Evolutionary conservation across 2,329 filamentous ascomycete species (phyloP).

Genomic region (Trichoderma simmonsii): DNA sequence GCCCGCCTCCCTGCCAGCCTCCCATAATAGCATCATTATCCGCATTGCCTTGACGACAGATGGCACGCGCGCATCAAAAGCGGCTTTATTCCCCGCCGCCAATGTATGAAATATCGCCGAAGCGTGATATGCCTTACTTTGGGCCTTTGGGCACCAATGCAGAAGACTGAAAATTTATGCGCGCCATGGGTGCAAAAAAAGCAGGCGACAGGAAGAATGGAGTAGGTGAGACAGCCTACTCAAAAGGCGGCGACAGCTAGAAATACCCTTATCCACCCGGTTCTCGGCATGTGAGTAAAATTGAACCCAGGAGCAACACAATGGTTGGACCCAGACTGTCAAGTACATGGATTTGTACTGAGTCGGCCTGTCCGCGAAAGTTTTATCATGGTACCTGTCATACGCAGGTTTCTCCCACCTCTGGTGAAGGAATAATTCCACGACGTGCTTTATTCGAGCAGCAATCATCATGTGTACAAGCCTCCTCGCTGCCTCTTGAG

Average conservation of each 20-base stretch:
- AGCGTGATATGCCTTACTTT: not conserved
- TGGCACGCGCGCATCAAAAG: not conserved
- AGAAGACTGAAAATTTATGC: not conserved
- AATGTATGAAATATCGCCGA: not conserved
- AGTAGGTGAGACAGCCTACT: not conserved
- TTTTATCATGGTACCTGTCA: not conserved
- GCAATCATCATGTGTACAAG: not conserved
- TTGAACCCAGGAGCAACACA: not conserved
- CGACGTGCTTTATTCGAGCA: not conserved
- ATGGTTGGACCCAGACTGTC: not conserved
- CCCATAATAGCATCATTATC: not conserved
- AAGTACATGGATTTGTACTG: not conserved
- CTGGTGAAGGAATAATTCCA: not conserved
- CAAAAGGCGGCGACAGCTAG: too few species aligned
- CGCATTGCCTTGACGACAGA: not conserved
- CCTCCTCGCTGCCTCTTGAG: not conserved
- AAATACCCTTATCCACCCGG: not conserved
- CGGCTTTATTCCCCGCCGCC: not conserved
- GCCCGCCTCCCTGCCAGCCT: not conserved
- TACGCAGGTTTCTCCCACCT: not conserved
- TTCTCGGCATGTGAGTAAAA: not conserved
- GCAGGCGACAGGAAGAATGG: too few species aligned
- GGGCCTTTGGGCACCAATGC: not conserved
- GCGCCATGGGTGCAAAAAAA: not conserved
- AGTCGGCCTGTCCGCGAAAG: not conserved